Evolutionary conservation across 257 asterid genomes (phyloP).

Genomic region (Solanum rostratum): DNA sequence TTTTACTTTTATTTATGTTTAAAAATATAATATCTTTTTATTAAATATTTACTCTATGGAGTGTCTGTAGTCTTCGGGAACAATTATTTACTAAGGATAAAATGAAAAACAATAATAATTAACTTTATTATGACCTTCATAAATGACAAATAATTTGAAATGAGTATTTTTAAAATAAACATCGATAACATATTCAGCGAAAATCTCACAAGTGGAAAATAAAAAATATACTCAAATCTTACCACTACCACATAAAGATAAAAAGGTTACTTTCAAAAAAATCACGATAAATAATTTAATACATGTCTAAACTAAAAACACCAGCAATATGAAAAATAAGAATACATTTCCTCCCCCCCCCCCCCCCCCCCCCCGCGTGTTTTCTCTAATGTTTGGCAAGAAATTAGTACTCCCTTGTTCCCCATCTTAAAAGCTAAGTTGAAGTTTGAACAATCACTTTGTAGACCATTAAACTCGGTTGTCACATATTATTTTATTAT

Average conservation of each 20-base stretch:
- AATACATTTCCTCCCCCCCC: too few species aligned
- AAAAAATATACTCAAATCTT: too few species aligned
- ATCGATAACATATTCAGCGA: too few species aligned
- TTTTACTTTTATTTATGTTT: too few species aligned
- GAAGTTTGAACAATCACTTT: neutral
- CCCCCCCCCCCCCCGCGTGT: too few species aligned
- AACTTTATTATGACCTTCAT: neutral
- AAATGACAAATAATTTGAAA: neutral
- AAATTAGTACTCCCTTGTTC: neutral
- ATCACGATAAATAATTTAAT: neutral
- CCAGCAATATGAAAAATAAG: neutral
- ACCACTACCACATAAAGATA: too few species aligned
- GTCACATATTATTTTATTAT: neutral
- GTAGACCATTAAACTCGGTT: neutral
- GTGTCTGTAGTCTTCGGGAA: too few species aligned
- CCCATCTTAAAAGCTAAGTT: neutral
- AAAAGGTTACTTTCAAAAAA: too few species aligned
- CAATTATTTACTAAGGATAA: neutral
- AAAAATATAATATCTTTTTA: too few species aligned
- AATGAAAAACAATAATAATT: neutral
- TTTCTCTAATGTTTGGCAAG: neutral
- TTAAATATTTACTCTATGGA: too few species aligned
- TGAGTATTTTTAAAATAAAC: neutral
- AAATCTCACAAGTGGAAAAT: fast-evolving
- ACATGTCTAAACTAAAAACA: neutral